These are phyloP conservation scores for Paspalum vaginatum DNA, from an alignment of 176 grass and related monocot genomes.

Conservation along the genomic window DNA sequence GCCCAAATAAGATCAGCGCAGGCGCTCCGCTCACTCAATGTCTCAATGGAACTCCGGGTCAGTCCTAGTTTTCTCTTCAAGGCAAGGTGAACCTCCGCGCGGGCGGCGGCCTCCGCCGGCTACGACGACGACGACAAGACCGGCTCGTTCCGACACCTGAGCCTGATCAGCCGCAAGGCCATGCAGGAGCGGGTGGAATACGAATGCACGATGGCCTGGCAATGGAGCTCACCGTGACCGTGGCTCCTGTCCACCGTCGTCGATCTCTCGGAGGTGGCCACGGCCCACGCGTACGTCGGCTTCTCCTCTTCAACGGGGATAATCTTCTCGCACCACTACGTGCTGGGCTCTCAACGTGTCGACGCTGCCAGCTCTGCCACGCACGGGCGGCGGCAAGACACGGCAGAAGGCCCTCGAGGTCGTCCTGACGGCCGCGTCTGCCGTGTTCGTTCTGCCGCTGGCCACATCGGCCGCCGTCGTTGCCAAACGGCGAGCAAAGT, in stretches of 20 bases:
- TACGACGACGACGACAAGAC: too few relatives aligned
- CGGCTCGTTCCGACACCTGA: slow-evolving; percentile 34
- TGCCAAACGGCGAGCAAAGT: slow-evolving; percentile 23
- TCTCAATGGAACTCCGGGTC: not conserved
- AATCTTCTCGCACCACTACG: slow-evolving; percentile 36
- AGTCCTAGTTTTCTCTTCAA: too few relatives aligned
- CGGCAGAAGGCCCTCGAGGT: slow-evolving; percentile 11
- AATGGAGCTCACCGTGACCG: too few relatives aligned
- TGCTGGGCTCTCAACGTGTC: slow-evolving; percentile 43
- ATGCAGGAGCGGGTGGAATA: slow-evolving; percentile 69
- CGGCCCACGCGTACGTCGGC: slow-evolving; percentile 42
- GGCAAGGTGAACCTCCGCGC: too few relatives aligned
- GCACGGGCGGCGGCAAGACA: not conserved
- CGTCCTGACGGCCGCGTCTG: slow-evolving; percentile 21
- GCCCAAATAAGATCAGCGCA: not conserved
- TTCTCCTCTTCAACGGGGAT: slow-evolving; percentile 51
- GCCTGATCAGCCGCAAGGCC: slow-evolving; percentile 28
- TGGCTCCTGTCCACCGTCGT: slow-evolving; percentile 15
- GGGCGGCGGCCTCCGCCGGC: too few relatives aligned
- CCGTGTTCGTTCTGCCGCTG: not conserved
- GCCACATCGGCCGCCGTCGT: not conserved
- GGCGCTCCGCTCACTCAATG: not conserved
- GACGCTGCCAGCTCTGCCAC: slow-evolving; percentile 36
- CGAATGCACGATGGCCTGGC: too few relatives aligned
- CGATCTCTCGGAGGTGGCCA: slow-evolving; percentile 39